Evolutionary conservation across 257 asterid genomes (phyloP), one percentile per base, ranked within the genome.

Genomic region (Nicotiana noctiflora): DNA sequence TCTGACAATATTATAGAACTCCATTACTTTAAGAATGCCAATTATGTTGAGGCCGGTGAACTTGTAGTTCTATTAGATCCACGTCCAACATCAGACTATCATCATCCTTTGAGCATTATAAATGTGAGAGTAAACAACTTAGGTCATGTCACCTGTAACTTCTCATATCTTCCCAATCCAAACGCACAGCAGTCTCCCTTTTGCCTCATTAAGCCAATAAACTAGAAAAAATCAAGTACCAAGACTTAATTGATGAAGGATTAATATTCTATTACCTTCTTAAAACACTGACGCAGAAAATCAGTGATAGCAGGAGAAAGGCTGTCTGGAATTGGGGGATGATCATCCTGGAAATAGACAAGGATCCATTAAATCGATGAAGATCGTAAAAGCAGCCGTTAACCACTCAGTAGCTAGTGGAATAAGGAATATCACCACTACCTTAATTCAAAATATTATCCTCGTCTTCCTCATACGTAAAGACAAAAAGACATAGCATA

Each of bases 301-400:
- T 88, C 91, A 64, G 91, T 86, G 81, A 88, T 88, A 44, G 87
- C 84, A 75, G 91, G 88, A 67, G 89, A 86, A 37, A 88, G 83
- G 44, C 91, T 83, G 82, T 88, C 91, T 15, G 91, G 89, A 70
- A 88, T 88, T 76, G 91, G 91, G 64, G 91, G 91, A 76, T 88
- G 88, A 65, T 85, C 87, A 76, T 88, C 91, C 91, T 88, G 86
- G 40, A 76, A 79, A 84, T 27, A 72, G 61, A 49, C 8, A 49
- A 72, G 40, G 37, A 72, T 72, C 31, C 78, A 72, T 46, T 46
- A 27, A 57, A 53, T 56, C 61, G 81, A 25, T 79, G 76, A 79
- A 72, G 61, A 19, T 60, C 32, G 15, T 49, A 53, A 60, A 51
- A 79, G 59, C 72, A 79, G 75, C 44, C 25, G 4, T 23, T 61